phyloP scores from a whole-genome alignment of 805 yeast species.

The Jamesozyma piceae region DNA sequence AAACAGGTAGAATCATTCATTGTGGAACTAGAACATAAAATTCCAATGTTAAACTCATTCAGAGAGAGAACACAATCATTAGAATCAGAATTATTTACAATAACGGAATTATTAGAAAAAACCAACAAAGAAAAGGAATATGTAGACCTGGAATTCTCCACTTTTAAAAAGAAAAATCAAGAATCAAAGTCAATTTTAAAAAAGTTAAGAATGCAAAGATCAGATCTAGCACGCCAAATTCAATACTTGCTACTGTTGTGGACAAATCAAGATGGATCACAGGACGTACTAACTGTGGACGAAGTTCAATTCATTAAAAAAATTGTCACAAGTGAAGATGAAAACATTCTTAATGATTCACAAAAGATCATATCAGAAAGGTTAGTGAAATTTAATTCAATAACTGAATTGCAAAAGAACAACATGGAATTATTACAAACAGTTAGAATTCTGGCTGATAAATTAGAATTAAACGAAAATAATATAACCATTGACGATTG shows the following conservation, averaged over 20 bases:
- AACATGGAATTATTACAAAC: constrained; percentile 64
- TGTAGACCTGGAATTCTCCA: constrained; percentile 21
- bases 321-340: constrained; percentile 32
- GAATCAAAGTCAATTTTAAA: constrained; percentile 32
- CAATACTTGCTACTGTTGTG: constrained; percentile 54
- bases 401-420: constrained; percentile 60
- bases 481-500: constrained; percentile 8
- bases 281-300: constrained; percentile 49
- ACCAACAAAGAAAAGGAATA: constrained; percentile 41
- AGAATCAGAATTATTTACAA: constrained; percentile 46
- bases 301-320: constrained; percentile 59
- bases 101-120: constrained; percentile 47
- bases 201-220: constrained; percentile 45
- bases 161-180: constrained; percentile 16
- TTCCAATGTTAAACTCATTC: constrained; percentile 65
- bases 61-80: constrained; percentile 47
- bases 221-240: constrained; percentile 77
- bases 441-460: constrained; percentile 61
- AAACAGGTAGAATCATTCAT: constrained; percentile 62
- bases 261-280: constrained; percentile 41
- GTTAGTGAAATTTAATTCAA: constrained; percentile 57
- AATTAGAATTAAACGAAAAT: constrained; percentile 57
- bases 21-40: constrained; percentile 64
- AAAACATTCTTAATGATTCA: constrained; percentile 48
- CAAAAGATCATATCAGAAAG: constrained; percentile 64